Evolutionary conservation across 2,329 filamentous ascomycete species (phyloP), one percentile per base, ranked within the genome.

Genomic region (Helotiales sp.): DNA sequence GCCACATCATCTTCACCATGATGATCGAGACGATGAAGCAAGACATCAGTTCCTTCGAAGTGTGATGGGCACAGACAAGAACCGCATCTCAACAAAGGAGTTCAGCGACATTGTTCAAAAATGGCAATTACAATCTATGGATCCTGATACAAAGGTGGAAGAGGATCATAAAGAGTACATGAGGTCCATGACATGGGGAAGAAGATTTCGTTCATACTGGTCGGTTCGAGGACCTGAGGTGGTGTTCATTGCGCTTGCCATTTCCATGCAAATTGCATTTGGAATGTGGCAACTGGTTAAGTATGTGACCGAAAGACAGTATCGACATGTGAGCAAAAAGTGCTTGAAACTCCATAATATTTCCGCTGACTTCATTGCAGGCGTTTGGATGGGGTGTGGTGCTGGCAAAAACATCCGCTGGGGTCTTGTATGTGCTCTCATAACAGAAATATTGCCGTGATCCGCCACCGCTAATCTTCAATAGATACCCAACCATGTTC

Each of bases 221-320:
- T 78, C 79, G 13, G 80, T 85, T 1, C 75, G 81, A 52, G 81
- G 81, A 0, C 79, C 80, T 0, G 76, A 80, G 58, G 74, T 81
- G 3, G 64, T 75, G 6, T 84, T 83, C 63, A 57, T 82, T 7
- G 72, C 67, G 0, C 66, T 83, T 1, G 80, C 84, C 1, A 66
- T 80, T 1, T 63, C 70, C 0, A 72, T 79, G 62, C 77, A 80
- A 66, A 64, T 82, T 15, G 80, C 75, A 0, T 79, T 83, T 63
- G 81, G 79, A 2, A 72, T 79, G 8, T 84, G 81, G 81, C 81
- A 85, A 62, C 70, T 80, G 10, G 73, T 82, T 66, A 82, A 80
- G 59, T 84, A 58, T 31, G n/a, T 58, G 1, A 54, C 50, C 3
- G 25, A 50, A 34, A 51, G 46, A 27, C 83, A 73, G 10, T 81